Percentiles rank a stretch among this genome's conserved stretches.
Conservation (phyloP, 306 rosid genomes). For the Erythrophleum fordii region DNA sequence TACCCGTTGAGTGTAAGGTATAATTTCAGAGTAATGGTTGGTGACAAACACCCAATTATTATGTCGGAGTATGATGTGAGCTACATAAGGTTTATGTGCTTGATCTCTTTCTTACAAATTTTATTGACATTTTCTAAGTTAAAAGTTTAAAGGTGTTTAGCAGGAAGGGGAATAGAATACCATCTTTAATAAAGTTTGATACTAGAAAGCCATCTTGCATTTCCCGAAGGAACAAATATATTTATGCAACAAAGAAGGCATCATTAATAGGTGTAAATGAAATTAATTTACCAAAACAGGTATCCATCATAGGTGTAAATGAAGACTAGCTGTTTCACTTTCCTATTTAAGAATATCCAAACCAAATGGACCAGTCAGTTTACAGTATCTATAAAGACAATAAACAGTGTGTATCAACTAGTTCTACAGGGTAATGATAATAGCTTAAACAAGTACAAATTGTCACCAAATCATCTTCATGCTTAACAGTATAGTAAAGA, state of each 20-base stretch:
- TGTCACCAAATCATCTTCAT: slow-evolving; percentile 6
- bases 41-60: background rate
- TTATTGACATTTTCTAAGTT: background rate
- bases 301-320: background rate
- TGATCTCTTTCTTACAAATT: background rate
- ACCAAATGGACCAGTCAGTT: slow-evolving; percentile 4
- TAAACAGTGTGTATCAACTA: background rate
- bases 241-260: too few relatives aligned
- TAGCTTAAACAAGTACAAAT: slow-evolving; percentile 14
- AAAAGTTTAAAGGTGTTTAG: background rate
- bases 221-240: background rate
- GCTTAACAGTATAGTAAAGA: background rate
- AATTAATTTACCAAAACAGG: background rate
- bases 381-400: background rate
- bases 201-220: background rate
- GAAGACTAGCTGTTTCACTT: background rate
- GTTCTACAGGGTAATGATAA: slow-evolving; percentile 23
- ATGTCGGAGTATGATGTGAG: background rate
- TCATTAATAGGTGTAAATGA: background rate
- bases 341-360: background rate
- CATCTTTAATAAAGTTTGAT: background rate
- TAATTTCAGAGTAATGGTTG: background rate
- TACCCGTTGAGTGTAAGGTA: background rate
- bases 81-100: background rate
- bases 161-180: background rate